These are phyloP conservation scores for Termitomyces sp. DNA, from an alignment of 768 basidiomycete genomes.

Conservation along the genomic window DNA sequence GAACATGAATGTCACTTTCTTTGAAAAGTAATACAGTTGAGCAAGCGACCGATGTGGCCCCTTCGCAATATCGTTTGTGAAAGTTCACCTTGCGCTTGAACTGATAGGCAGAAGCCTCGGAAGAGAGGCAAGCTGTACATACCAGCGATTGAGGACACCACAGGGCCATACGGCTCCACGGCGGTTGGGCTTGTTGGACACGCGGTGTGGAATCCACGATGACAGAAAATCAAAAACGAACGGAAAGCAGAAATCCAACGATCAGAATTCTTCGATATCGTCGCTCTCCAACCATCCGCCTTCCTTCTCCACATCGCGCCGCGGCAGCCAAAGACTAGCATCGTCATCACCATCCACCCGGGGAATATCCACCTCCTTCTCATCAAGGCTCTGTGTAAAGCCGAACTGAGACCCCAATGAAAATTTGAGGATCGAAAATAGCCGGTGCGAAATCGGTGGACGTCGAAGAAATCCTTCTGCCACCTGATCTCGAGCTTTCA, in stretches of 20 bases:
- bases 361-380: slow-evolving; percentile 26
- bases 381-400: slow-evolving; percentile 29
- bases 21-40: background rate
- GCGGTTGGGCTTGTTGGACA: background rate
- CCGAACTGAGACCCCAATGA: slow-evolving; percentile 29
- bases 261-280: slow-evolving; percentile 54
- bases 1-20: background rate
- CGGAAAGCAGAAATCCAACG: background rate
- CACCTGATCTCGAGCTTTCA: slow-evolving; percentile 44
- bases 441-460: slow-evolving; percentile 34
- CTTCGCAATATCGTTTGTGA: background rate
- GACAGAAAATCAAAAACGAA: background rate
- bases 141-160: background rate
- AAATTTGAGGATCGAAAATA: slow-evolving; percentile 56
- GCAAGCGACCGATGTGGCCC: too few species aligned
- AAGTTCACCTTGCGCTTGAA: background rate
- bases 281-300: slow-evolving; percentile 56
- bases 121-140: background rate
- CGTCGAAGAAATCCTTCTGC: slow-evolving; percentile 12
- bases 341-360: slow-evolving; percentile 20
- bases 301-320: slow-evolving; percentile 26
- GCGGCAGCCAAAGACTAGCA: slow-evolving; percentile 27
- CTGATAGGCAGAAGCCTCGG: background rate
- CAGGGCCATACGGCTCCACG: background rate
- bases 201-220: background rate